Conservation (phyloP, 176 grass and related monocot species). For the Ensete ventricosum region DNA sequence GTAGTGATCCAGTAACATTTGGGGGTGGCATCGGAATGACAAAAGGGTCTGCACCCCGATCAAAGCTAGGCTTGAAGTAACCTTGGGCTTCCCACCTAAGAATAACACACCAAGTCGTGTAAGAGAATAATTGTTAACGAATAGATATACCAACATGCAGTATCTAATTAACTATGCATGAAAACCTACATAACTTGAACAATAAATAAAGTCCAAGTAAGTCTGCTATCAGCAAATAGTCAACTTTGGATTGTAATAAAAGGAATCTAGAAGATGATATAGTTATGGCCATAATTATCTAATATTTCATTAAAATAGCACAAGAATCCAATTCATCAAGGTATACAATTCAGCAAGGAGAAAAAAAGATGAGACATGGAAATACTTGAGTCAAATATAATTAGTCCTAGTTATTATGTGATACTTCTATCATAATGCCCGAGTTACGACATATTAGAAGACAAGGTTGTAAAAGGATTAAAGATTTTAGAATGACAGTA, state of each 20-base stretch:
- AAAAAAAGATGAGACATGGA: background rate
- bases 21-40: constrained; percentile 91
- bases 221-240: background rate
- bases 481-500: too few species aligned
- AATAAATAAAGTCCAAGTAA: background rate
- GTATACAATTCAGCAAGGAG: background rate
- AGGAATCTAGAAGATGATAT: background rate
- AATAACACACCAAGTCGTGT: constrained; percentile 11
- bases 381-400: too few species aligned
- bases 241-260: background rate
- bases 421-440: too few species aligned
- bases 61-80: constrained; percentile 81
- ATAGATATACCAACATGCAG: background rate
- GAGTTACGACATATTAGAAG: too few species aligned
- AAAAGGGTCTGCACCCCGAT: constrained; percentile 69
- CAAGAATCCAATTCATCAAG: background rate
- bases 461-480: too few species aligned
- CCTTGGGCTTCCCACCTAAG: constrained; percentile 96
- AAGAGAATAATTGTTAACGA: constrained; percentile 12
- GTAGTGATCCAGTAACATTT: constrained; percentile 93
- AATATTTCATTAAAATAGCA: background rate
- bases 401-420: too few species aligned
- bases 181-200: background rate
- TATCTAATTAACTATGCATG: background rate
- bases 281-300: background rate